phyloP scores from a whole-genome alignment of 2,329 filamentous ascomycete species.

The Penicillium glabrum region DNA sequence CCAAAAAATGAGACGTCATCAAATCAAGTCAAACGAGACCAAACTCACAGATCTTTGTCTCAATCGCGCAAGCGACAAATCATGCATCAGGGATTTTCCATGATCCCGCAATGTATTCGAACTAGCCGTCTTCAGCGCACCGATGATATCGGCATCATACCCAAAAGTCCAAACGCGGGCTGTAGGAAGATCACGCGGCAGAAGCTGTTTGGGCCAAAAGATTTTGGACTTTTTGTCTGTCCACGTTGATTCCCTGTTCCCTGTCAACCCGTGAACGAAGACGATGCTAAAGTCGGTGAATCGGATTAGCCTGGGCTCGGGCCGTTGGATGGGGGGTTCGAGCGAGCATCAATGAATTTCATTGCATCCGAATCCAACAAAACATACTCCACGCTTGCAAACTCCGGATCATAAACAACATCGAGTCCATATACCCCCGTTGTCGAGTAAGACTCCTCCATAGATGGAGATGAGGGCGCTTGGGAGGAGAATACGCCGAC shows the following conservation, averaged over 20 bases:
- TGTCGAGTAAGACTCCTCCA: neutral
- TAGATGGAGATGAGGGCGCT: neutral
- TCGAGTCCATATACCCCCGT: neutral
- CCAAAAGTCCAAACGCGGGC: slow-evolving; percentile 8
- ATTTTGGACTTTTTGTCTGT: neutral
- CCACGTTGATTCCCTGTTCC: slow-evolving; percentile 21
- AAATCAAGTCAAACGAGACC: no score
- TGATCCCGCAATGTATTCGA: slow-evolving; percentile 2
- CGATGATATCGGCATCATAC: slow-evolving; percentile 18
- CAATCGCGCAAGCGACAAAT: neutral
- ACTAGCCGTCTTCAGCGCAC: neutral
- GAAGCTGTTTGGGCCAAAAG: slow-evolving; percentile 17
- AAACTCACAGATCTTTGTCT: neutral
- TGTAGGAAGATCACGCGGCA: slow-evolving; percentile 2
- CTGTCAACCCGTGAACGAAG: slow-evolving; percentile 23
- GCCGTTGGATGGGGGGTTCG: neutral
- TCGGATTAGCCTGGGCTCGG: neutral
- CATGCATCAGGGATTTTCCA: neutral
- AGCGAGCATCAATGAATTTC: neutral
- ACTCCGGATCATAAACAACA: neutral
- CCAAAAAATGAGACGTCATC: no score
- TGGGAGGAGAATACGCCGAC: neutral
- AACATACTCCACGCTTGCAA: neutral
- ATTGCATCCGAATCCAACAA: neutral
- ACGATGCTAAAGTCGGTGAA: slow-evolving; percentile 1